A percentile compares a stretch with the other conserved stretches of the same genome.
Evolutionary conservation across 2,329 filamentous ascomycete genomes (phyloP).

Genomic region (Aureobasidium mangrovei): DNA sequence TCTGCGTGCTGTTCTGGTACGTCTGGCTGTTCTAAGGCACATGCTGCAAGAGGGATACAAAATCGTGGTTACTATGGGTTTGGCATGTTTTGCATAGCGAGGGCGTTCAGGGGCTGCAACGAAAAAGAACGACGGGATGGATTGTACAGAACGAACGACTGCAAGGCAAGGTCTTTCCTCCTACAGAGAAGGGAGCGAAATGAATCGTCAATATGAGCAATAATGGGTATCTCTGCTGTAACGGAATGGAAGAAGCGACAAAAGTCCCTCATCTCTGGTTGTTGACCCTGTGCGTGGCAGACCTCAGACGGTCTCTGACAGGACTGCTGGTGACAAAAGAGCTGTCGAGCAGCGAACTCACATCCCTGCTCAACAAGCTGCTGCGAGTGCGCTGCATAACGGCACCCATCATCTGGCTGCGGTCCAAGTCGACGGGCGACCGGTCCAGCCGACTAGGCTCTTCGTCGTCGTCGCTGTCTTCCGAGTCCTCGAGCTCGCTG

Average conservation of each 20-base stretch:
- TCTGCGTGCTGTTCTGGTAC: conserved; percentile 77
- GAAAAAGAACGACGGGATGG: too few relatives aligned
- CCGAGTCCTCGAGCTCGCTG: conserved; percentile 39
- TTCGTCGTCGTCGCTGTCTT: conserved; percentile 14
- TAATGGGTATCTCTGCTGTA: conserved; percentile 11
- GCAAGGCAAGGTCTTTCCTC: not conserved
- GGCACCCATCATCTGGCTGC: not conserved
- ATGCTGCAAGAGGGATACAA: not conserved
- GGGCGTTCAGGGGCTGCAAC: too few relatives aligned
- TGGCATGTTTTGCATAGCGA: too few relatives aligned
- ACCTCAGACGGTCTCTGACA: conserved; percentile 18
- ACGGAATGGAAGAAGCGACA: not conserved
- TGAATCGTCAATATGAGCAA: not conserved
- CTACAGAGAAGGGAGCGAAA: not conserved
- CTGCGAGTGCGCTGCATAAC: conserved; percentile 14
- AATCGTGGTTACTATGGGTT: not conserved
- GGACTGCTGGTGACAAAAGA: conserved; percentile 30
- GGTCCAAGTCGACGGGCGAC: not conserved
- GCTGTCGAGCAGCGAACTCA: conserved; percentile 30
- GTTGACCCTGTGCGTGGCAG: conserved; percentile 1
- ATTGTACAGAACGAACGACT: too few relatives aligned
- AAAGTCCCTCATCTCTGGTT: conserved; percentile 10
- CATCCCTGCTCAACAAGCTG: conserved; percentile 26
- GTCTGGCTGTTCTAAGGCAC: conserved; percentile 62
- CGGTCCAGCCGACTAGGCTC: conserved; percentile 21